Conservation (phyloP, 495 filamentous ascomycete genomes). For the Stereocaulon alpinum region DNA sequence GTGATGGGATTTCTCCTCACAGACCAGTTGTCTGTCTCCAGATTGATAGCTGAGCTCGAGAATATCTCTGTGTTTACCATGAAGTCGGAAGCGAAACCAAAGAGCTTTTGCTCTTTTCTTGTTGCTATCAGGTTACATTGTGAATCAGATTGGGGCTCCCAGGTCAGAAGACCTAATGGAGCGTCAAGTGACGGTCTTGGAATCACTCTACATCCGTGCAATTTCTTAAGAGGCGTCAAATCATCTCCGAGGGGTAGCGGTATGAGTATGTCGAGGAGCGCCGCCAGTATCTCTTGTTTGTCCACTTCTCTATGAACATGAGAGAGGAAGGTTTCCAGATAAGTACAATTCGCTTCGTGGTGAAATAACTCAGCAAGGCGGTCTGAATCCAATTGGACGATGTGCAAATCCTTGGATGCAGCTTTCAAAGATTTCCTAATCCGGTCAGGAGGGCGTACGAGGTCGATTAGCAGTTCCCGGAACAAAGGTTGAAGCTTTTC, state of each 20-base stretch:
- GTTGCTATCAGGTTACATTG: constrained; percentile 15
- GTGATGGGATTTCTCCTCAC: background rate
- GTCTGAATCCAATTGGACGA: constrained; percentile 8
- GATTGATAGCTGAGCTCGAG: background rate
- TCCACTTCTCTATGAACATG: background rate
- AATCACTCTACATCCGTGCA: constrained; percentile 25
- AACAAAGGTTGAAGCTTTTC: constrained; percentile 12
- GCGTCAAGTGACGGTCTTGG: constrained; percentile 22
- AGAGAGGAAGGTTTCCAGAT: background rate
- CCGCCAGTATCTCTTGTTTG: background rate
- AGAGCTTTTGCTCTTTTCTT: constrained; percentile 20
- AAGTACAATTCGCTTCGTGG: background rate
- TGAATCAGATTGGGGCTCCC: background rate
- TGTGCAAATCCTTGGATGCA: background rate
- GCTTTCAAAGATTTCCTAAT: constrained; percentile 6
- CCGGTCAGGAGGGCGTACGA: constrained; percentile 10
- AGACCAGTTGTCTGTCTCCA: too few species aligned
- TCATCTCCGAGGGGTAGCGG: constrained; percentile 3
- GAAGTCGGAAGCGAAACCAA: constrained; percentile 17
- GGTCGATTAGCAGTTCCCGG: background rate
- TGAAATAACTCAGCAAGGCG: constrained; percentile 15
- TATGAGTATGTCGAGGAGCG: constrained; percentile 11
- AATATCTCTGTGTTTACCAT: constrained; percentile 13
- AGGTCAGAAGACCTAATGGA: constrained; percentile 22
- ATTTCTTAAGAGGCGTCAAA: constrained; percentile 1